Percentiles rank a stretch among this genome's conserved stretches.
phyloP scores from a whole-genome alignment of 345 rosid genomes.

The Zanthoxylum bungeanum region DNA sequence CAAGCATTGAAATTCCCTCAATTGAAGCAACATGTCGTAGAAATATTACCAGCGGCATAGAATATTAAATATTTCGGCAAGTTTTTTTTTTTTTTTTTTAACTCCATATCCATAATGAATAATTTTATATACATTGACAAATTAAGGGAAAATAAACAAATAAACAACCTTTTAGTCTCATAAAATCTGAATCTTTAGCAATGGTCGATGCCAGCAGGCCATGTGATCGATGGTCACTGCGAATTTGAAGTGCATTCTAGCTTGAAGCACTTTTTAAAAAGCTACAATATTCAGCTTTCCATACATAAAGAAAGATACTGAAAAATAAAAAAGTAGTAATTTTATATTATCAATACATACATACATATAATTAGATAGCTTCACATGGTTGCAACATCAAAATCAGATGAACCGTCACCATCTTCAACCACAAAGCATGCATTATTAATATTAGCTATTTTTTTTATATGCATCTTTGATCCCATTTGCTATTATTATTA shows the following conservation, averaged over 20 bases:
- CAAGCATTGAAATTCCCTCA: background rate
- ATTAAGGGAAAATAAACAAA: too few relatives aligned
- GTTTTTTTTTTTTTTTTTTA: too few relatives aligned
- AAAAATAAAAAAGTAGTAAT: background rate
- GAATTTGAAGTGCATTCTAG: constrained; percentile 1
- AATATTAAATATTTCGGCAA: too few relatives aligned
- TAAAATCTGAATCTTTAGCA: background rate
- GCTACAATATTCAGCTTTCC: constrained; percentile 25
- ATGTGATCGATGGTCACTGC: constrained; percentile 8
- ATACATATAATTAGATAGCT: too few relatives aligned
- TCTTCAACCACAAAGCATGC: constrained; percentile 22
- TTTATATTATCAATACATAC: background rate
- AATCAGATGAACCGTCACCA: constrained; percentile 24
- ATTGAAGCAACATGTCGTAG: too few relatives aligned
- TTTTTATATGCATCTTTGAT: background rate
- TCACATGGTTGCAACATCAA: constrained; percentile 31
- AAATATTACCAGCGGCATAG: too few relatives aligned
- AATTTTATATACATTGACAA: too few relatives aligned
- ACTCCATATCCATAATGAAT: too few relatives aligned
- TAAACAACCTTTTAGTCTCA: background rate
- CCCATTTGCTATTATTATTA: background rate
- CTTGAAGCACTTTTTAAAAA: constrained; percentile 22
- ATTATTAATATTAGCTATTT: background rate
- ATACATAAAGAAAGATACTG: constrained; percentile 15
- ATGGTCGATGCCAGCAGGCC: background rate